Conservation (phyloP, 805 yeast species). For the Scheffersomyces stipitis region DNA sequence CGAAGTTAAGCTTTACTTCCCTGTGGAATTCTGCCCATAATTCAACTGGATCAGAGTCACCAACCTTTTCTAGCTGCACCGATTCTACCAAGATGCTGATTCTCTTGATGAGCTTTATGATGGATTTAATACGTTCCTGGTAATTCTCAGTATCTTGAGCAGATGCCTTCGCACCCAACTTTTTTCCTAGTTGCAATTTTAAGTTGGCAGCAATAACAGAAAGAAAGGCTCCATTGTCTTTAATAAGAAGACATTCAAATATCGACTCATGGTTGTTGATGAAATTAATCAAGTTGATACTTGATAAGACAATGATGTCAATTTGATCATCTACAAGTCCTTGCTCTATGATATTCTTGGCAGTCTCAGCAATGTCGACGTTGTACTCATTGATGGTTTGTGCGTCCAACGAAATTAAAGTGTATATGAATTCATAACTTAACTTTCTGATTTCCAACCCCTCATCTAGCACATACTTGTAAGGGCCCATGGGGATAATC, state of each 20-base stretch:
- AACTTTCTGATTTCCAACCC: slow-evolving; percentile 73
- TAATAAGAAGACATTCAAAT: slow-evolving; percentile 14
- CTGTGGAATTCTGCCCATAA: neutral
- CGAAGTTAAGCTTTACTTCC: neutral
- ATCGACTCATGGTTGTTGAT: slow-evolving; percentile 34
- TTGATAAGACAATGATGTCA: slow-evolving; percentile 54
- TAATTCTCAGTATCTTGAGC: slow-evolving; percentile 63
- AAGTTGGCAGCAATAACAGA: slow-evolving; percentile 39
- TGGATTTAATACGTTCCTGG: slow-evolving; percentile 44
- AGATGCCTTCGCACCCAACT: slow-evolving; percentile 60
- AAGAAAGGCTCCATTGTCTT: slow-evolving; percentile 11
- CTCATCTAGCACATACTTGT: slow-evolving; percentile 77
- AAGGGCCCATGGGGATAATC: slow-evolving; percentile 80
- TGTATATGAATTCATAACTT: slow-evolving; percentile 66
- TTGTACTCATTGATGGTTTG: slow-evolving; percentile 15
- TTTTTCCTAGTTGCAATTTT: slow-evolving; percentile 39
- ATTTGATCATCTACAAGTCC: slow-evolving; percentile 64
- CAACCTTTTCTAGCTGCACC: slow-evolving; percentile 3
- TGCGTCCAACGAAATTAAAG: slow-evolving; percentile 34
- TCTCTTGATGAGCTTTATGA: slow-evolving; percentile 27
- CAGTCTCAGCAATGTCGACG: slow-evolving; percentile 32
- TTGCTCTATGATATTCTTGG: slow-evolving; percentile 41
- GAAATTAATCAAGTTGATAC: slow-evolving; percentile 39
- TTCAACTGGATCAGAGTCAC: neutral
- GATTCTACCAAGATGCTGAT: slow-evolving; percentile 11